Base-by-base conservation (phyloP, 257 asterid species). In the Gynochthodes officinalis region DNA sequence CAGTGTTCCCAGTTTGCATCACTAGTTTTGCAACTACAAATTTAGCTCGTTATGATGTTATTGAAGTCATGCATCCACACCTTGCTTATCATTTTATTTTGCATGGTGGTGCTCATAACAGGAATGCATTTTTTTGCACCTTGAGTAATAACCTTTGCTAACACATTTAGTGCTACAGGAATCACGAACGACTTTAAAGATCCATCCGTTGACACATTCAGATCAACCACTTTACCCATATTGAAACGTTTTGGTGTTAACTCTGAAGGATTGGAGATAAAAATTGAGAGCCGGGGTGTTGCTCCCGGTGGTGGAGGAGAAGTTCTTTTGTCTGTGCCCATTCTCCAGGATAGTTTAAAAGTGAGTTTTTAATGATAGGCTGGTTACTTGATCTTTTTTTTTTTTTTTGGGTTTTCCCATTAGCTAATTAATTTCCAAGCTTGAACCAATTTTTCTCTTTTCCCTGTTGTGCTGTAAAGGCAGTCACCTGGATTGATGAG, bases 281-380 rank as follows among this genome's bases (percentile, higher is more conserved):
- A 89, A 82, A 88, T 91, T 49, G 86, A 79, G 86, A 87, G 86
- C 75, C 84, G 97, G 40, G 99, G 97, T 25, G 97, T 91, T 73
- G 84, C 93, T 70, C 99, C 99, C 50, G 82, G 66, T 54, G 99
- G 97, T 68, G 99, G 99, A 67, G 99, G 99, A 46, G 95, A 87
- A 83, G 85, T 91, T 63, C 46, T 79, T 69, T 87, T 94, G 63
- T 88, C 93, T 1, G 69, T 91, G 64, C 97, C 98, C 7, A 75
- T 82, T 72, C 81, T 91, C 64, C 91, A 83, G 68, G 86, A 86
- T 69, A 80, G 89, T 75, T 79, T 94, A 55, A 89, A 84, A 79
- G 99, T 87, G 78, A 77, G 81, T 64, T 62, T 35, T 23, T 59
- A 44, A 15, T 69, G 70, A 62, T 71, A 32, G 27, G 43, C 58